A percentile compares a stretch with the other conserved stretches of the same genome.
Conservation (phyloP, 768 basidiomycete genomes). For the Holtermannia corniformis region DNA sequence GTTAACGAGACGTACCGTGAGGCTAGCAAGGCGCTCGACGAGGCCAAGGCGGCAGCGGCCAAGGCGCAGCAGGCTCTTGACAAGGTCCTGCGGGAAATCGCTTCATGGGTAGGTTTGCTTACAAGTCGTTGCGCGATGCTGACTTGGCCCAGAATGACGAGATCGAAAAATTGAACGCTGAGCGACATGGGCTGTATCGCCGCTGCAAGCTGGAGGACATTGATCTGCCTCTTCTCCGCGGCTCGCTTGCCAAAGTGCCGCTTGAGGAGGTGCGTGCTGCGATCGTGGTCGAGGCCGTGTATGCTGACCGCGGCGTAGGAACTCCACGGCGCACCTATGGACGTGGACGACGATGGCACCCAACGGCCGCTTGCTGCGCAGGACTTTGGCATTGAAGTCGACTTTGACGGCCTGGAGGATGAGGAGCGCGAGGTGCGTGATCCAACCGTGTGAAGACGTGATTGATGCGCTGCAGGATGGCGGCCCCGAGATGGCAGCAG, state of each 20-base stretch:
- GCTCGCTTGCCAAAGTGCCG: constrained; percentile 73
- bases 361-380: constrained; percentile 62
- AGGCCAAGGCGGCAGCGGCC: constrained; percentile 58
- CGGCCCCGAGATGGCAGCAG: constrained; percentile 48
- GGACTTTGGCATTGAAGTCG: constrained; percentile 81
- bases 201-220: constrained; percentile 92
- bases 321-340: constrained; percentile 81
- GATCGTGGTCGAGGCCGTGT: neutral
- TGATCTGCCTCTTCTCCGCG: constrained; percentile 62
- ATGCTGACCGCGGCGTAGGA: constrained; percentile 46
- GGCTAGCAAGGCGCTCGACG: constrained; percentile 56
- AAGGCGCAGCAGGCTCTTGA: constrained; percentile 72
- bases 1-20: constrained; percentile 53
- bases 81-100: constrained; percentile 82
- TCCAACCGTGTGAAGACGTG: neutral
- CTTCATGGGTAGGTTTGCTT: constrained; percentile 60
- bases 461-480: neutral
- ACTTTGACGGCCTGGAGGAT: constrained; percentile 86
- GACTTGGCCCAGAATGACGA: constrained; percentile 77
- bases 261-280: constrained; percentile 72
- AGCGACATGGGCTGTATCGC: constrained; percentile 76
- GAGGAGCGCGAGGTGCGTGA: constrained; percentile 75
- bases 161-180: constrained; percentile 76
- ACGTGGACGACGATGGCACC: constrained; percentile 73
- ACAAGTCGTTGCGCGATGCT: neutral